Evolutionary conservation across 371 early-diverging fungal genomes (phyloP), one percentile per base, ranked within the genome.

Genomic region (Rhizopus delemar): DNA sequence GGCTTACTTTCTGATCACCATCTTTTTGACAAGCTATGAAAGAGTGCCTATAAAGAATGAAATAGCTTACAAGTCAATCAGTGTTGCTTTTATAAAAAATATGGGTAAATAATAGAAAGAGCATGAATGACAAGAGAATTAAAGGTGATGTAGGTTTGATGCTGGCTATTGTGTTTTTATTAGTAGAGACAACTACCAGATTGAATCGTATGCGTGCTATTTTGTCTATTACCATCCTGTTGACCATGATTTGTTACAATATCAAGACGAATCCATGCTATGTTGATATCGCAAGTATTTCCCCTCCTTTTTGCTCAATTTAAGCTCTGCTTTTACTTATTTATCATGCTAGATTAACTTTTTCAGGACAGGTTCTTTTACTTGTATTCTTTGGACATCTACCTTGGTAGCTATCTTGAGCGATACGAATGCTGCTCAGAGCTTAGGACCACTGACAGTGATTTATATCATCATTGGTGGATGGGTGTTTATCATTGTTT

Each of bases 1-100:
- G 3, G 87, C 88, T 6, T 87, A 88, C 55, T 68, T 86, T 38
- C 60, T 88, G 12, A 70, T 87, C 62, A 87, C 88, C 11, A 73
- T 86, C n/a, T 88, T 90, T 63, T 64, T 90, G 33, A 87, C 90
- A 2, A 87, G 88, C 2, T 85, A 86, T 57, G 90, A 90, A 59
- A 75, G 88, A 3, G 82, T 80, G 13, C 90, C 90, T 0, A 73
- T 65, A 7, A 70, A 80, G 36, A 86, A 88, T 50, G 90, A 88
- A 74, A 88, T 88, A 22, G 86, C 86, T 34, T 90, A 85, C 68
- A 82, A 81, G 46, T 84, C 89, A 8, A 86, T 85, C 45, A 83
- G 86, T 34, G 83, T 87, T 7, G 90, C 87, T 2, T 86, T 87
- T 48, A 81, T 87, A 46, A 90, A 90, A 60, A 88, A 90, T 61